Evolutionary conservation across 1,284 basidiomycete genomes (phyloP), one percentile per base, ranked within the genome.

Genomic region (Meira miltonrushii): DNA sequence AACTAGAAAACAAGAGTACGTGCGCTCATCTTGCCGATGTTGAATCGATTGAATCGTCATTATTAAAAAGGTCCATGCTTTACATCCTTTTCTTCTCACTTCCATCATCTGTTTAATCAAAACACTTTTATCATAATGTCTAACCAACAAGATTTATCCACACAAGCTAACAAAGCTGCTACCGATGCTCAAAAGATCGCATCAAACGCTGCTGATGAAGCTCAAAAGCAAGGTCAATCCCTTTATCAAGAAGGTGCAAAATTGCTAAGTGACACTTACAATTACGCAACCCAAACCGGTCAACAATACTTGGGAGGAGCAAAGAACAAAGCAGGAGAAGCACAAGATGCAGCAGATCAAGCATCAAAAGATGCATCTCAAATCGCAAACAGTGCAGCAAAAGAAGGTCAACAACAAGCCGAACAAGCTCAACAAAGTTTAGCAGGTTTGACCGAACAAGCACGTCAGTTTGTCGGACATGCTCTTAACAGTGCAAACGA

Each of bases 371-470:
- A 41, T 21, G 58, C 58, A 28, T 28, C 39, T 37, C 21, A 60
- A 10, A 48, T 60, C 15, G 46, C 58, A 9, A 37, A 60, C 33
- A 15, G 15, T 15, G 58, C 54, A 10, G n/a, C 17, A 25, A 58
- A 60, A 39, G 58, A 60, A 28, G 59, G 59, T 33, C 46, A 56
- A 17, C 17, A 37, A 21, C 10, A 17, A 12, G 41, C 46, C n/a
- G 43, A 57, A 39, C 19, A 39, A 33, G 59, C 59, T 39, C 55
- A 60, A 28, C 41, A 60, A 43, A 37, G 54, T 13, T 39, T 60
- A 10, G 55, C 19, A n/a, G 56, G 56, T 28, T 43, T 60, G 15
- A 41, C 49, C 40, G 21, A 60, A 15, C 54, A 57, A 38, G 47
- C 33, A 1, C 21, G 59, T 11, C 13, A 40, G 28, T 40, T 60